These are phyloP conservation scores for Digitaria exilis DNA, from an alignment of 202 grass and related monocot species.

Conservation along the genomic window DNA sequence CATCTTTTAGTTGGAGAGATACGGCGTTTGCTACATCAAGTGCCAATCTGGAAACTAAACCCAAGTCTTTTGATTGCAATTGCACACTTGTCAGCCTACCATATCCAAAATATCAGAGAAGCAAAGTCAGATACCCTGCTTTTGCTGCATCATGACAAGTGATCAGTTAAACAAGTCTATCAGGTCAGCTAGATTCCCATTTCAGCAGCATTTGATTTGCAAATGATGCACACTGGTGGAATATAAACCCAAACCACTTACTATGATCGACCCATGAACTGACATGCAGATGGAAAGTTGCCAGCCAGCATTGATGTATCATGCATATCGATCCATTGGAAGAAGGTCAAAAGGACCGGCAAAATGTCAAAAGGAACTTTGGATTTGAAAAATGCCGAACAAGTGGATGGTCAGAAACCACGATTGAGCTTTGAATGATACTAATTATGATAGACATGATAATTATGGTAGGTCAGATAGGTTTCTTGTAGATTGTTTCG, in stretches of 20 bases:
- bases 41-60: slow-evolving; percentile 10
- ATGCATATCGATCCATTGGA: background rate
- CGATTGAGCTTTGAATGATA: background rate
- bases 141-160: slow-evolving; percentile 26
- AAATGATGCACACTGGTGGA: slow-evolving; percentile 1
- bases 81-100: background rate
- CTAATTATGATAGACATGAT: background rate
- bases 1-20: slow-evolving; percentile 33
- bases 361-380: slow-evolving; percentile 31
- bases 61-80: background rate
- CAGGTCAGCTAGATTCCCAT: slow-evolving; percentile 36
- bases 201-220: slow-evolving; percentile 25
- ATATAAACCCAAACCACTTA: slow-evolving; percentile 16
- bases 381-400: slow-evolving; percentile 19
- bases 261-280: background rate
- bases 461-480: slow-evolving; percentile 40
- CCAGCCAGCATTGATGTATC: background rate
- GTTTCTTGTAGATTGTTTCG: background rate
- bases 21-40: background rate
- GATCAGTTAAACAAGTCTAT: slow-evolving; percentile 37
- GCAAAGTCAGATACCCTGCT: slow-evolving; percentile 13
- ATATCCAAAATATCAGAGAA: slow-evolving; percentile 19
- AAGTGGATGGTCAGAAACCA: slow-evolving; percentile 47
- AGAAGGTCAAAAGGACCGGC: slow-evolving; percentile 20
- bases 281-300: slow-evolving; percentile 38